phyloP scores from a whole-genome alignment of 768 basidiomycete species.

The Phlebiopsis flavidoalba region DNA sequence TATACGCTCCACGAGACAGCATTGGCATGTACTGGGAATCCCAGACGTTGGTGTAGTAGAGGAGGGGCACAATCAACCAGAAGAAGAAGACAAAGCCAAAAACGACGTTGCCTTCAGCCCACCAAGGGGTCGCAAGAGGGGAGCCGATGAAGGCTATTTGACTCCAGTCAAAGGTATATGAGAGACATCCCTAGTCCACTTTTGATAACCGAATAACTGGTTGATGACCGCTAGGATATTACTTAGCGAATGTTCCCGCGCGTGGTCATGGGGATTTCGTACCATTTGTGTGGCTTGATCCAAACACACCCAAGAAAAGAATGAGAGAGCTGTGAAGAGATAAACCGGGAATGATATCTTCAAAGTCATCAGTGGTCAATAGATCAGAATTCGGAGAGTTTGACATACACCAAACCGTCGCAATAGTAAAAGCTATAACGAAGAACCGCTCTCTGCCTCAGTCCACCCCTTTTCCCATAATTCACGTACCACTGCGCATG shows the following conservation, averaged over 20 bases:
- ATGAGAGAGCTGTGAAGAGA: slow-evolving; percentile 76
- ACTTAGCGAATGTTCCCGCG: background rate
- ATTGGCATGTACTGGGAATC: slow-evolving; percentile 64
- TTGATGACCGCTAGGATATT: slow-evolving; percentile 31
- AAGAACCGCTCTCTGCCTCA: slow-evolving; percentile 77
- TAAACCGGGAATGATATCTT: slow-evolving; percentile 70
- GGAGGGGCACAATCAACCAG: slow-evolving; percentile 58
- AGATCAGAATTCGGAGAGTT: background rate
- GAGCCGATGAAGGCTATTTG: slow-evolving; percentile 67
- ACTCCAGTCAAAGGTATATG: slow-evolving; percentile 79
- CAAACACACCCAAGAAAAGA: slow-evolving; percentile 81
- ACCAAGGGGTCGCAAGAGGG: slow-evolving; percentile 78
- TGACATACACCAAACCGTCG: slow-evolving; percentile 49
- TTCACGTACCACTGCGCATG: slow-evolving; percentile 67
- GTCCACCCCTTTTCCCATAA: slow-evolving; percentile 49
- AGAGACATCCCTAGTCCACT: slow-evolving; percentile 49
- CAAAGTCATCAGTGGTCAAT: background rate
- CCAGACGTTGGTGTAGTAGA: slow-evolving; percentile 70
- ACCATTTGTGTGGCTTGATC: slow-evolving; percentile 43
- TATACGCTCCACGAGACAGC: slow-evolving; percentile 25
- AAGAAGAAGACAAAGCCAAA: slow-evolving; percentile 64
- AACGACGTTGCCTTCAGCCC: slow-evolving; percentile 70
- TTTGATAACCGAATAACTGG: slow-evolving; percentile 65
- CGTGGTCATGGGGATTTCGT: slow-evolving; percentile 18
- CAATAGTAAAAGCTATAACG: slow-evolving; percentile 52